Conservation (phyloP, 768 basidiomycete species). For the Hericium rajendrae region DNA sequence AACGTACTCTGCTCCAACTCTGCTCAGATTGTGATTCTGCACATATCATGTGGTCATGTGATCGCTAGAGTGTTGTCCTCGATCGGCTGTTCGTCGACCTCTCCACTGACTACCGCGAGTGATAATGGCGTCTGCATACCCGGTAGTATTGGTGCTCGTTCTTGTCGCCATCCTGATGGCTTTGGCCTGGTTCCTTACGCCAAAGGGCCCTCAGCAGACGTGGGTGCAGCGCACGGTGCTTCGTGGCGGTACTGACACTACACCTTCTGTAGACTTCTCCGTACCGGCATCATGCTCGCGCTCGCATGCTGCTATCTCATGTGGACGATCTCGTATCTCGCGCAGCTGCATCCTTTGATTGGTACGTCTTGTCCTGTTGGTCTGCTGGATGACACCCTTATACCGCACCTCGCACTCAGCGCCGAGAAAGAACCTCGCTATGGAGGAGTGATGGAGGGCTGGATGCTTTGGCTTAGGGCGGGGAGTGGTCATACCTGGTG, state of each 20-base stretch:
- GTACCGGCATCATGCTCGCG: conserved; percentile 70
- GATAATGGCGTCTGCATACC: conserved; percentile 60
- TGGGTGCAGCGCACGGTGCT: conserved; percentile 28
- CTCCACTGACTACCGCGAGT: no score
- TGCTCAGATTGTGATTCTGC: no score
- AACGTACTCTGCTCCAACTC: no score
- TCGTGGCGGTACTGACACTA: neutral
- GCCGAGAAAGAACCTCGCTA: conserved; percentile 14
- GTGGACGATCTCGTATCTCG: conserved; percentile 97
- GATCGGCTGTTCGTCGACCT: no score
- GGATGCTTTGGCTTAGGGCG: conserved; percentile 1
- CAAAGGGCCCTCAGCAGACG: conserved; percentile 89
- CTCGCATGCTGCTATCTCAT: conserved; percentile 83
- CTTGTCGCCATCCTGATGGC: conserved; percentile 57
- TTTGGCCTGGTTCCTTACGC: conserved; percentile 56
- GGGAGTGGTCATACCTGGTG: conserved; percentile 1
- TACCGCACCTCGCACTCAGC: neutral
- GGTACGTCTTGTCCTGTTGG: conserved; percentile 33
- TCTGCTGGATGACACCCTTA: neutral
- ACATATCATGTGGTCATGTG: no score
- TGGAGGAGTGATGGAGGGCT: conserved; percentile 5
- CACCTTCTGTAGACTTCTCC: conserved; percentile 51
- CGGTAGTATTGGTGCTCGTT: conserved; percentile 58
- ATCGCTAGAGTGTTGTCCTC: no score
- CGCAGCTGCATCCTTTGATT: conserved; percentile 86